These are phyloP conservation scores for Spiromastix sp. DNA, from an alignment of 2,329 filamentous ascomycete species.

Conservation along the genomic window DNA sequence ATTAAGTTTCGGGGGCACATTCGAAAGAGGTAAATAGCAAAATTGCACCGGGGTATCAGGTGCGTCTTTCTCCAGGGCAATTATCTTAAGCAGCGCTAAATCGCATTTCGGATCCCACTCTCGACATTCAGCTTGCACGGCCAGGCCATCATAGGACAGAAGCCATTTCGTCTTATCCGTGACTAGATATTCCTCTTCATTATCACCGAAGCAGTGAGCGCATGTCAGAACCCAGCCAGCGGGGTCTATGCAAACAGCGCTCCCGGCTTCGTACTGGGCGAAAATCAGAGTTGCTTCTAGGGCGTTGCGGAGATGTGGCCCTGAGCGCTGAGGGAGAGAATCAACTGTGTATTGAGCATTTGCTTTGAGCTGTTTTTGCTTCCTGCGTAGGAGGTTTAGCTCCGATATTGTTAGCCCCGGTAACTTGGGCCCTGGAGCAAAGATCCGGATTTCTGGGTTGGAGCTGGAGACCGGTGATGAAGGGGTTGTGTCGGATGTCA, in stretches of 20 bases:
- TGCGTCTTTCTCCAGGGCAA: slow-evolving; percentile 17
- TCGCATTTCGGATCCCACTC: slow-evolving; percentile 37
- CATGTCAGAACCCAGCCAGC: slow-evolving; percentile 40
- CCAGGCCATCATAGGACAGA: slow-evolving; percentile 31
- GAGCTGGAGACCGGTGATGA: too few relatives aligned
- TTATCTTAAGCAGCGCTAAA: slow-evolving; percentile 37
- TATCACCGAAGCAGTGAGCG: slow-evolving; percentile 42
- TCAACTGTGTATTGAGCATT: background rate
- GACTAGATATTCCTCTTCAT: slow-evolving; percentile 22
- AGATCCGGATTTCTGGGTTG: background rate
- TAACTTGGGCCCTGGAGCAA: slow-evolving; percentile 1
- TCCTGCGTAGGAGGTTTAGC: slow-evolving; percentile 8
- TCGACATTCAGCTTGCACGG: slow-evolving; percentile 30
- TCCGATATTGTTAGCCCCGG: background rate
- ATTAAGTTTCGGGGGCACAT: slow-evolving; percentile 4
- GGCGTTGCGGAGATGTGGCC: slow-evolving; percentile 2
- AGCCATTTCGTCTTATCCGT: slow-evolving; percentile 27
- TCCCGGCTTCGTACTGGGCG: slow-evolving; percentile 40
- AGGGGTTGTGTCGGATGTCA: too few relatives aligned
- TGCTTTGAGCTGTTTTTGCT: slow-evolving; percentile 7
- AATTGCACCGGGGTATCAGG: background rate
- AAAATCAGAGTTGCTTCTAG: slow-evolving; percentile 31
- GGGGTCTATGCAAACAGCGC: slow-evolving; percentile 39
- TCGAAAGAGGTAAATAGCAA: background rate
- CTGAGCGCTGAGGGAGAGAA: background rate